Conservation (phyloP, 2,329 filamentous ascomycete genomes). For the Aspergillus neoniger region DNA sequence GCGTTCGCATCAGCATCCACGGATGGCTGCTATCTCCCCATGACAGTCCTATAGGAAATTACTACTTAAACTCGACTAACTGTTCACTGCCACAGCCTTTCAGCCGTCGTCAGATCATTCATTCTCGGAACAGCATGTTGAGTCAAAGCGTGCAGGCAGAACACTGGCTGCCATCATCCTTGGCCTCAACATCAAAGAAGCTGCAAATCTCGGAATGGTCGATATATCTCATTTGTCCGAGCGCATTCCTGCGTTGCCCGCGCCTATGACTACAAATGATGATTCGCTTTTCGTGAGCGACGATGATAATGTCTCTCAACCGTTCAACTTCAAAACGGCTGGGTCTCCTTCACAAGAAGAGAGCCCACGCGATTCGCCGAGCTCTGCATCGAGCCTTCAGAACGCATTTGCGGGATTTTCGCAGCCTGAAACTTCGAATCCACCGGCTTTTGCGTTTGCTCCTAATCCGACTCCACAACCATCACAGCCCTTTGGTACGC, state of each 20-base stretch:
- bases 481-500: not conserved
- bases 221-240: constrained; percentile 42
- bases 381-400: constrained; percentile 18
- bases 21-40: not conserved
- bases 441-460: not conserved
- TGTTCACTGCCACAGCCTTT: constrained; percentile 35
- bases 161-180: constrained; percentile 59
- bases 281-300: constrained; percentile 43
- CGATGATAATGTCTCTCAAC: constrained; percentile 35
- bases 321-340: constrained; percentile 22
- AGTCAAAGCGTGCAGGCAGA: constrained; percentile 59
- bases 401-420: constrained; percentile 27
- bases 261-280: constrained; percentile 35
- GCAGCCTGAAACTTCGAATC: constrained; percentile 7
- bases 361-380: constrained; percentile 10
- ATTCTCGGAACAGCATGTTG: constrained; percentile 58
- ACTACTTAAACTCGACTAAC: constrained; percentile 23
- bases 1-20: not conserved
- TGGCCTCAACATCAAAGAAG: constrained; percentile 56
- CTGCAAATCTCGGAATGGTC: constrained; percentile 53
- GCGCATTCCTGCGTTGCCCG: constrained; percentile 24
- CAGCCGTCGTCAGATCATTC: constrained; percentile 52
- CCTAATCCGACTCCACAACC: not conserved
- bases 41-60: not conserved
- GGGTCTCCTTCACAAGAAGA: constrained; percentile 18